Evolutionary conservation across 2,329 filamentous ascomycete species (phyloP).

Genomic region (Colletotrichum noveboracense): DNA sequence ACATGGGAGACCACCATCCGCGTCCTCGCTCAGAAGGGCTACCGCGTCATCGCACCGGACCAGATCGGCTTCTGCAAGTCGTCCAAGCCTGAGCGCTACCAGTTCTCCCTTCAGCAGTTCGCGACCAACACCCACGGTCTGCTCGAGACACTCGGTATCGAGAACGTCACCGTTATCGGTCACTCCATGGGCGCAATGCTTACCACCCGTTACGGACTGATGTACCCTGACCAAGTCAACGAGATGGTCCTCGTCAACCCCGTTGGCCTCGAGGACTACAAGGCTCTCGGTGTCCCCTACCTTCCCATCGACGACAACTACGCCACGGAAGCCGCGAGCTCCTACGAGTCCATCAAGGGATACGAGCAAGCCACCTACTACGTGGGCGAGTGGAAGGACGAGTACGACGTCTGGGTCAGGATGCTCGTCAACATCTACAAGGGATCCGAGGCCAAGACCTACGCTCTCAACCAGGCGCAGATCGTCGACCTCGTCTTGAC

Average conservation of each 20-base stretch:
- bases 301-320: slow-evolving; percentile 44
- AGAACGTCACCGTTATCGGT: slow-evolving; percentile 52
- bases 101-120: slow-evolving; percentile 57
- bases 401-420: slow-evolving; percentile 59
- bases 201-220: slow-evolving; percentile 53
- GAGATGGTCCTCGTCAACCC: slow-evolving; percentile 56
- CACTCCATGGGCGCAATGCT: slow-evolving; percentile 64
- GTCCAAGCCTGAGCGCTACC: slow-evolving; percentile 53
- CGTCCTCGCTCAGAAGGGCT: slow-evolving; percentile 46
- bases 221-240: slow-evolving; percentile 49
- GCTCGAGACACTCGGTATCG: slow-evolving; percentile 46
- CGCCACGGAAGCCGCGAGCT: slow-evolving; percentile 42
- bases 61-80: slow-evolving; percentile 65
- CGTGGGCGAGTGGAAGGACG: slow-evolving; percentile 49
- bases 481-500: slow-evolving; percentile 61
- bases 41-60: slow-evolving; percentile 58
- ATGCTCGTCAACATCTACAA: slow-evolving; percentile 60
- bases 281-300: slow-evolving; percentile 53
- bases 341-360: slow-evolving; percentile 46
- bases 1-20: slow-evolving; percentile 57
- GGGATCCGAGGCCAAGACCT: slow-evolving; percentile 45
- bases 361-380: slow-evolving; percentile 57
- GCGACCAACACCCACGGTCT: slow-evolving; percentile 56
- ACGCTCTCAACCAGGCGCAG: slow-evolving; percentile 52
- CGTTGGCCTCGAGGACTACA: slow-evolving; percentile 61